Evolutionary conservation across 176 grass and related monocot genomes (phyloP).

Genomic region (Oryza australiensis): DNA sequence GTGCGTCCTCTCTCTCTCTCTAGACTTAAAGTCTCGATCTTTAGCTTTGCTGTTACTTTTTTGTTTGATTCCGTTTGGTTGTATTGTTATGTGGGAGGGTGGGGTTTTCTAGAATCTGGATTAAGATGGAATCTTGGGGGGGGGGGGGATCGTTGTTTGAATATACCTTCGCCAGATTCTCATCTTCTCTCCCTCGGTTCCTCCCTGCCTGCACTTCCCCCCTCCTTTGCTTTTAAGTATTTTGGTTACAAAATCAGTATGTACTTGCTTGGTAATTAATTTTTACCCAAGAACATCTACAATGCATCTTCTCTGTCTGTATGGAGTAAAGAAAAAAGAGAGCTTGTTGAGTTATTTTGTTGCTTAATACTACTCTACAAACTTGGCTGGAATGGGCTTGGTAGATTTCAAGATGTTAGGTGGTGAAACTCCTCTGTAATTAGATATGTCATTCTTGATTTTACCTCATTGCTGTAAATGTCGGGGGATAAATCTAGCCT

Average conservation of each 20-base stretch:
- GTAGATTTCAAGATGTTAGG: background rate
- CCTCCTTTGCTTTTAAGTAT: background rate
- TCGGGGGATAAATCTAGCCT: background rate
- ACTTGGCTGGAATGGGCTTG: background rate
- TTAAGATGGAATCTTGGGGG: slow-evolving; percentile 7
- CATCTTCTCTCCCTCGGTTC: background rate
- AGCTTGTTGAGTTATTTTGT: background rate
- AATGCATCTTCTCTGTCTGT: background rate
- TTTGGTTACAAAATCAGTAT: background rate
- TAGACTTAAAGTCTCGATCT: no score
- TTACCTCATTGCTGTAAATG: background rate
- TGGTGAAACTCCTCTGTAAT: background rate
- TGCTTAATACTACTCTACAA: background rate
- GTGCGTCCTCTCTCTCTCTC: slow-evolving; percentile 12
- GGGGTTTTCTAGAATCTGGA: slow-evolving; percentile 18
- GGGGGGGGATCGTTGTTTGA: slow-evolving; percentile 26
- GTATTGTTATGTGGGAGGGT: background rate
- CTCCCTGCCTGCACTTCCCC: background rate
- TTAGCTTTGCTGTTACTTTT: background rate
- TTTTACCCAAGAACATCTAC: background rate
- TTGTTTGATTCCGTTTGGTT: background rate
- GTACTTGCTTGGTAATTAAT: background rate
- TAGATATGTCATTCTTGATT: background rate
- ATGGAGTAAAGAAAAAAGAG: background rate
- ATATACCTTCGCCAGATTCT: slow-evolving; percentile 24